These are phyloP conservation scores for Mycena amicta DNA, from an alignment of 768 basidiomycete genomes.

Conservation along the genomic window DNA sequence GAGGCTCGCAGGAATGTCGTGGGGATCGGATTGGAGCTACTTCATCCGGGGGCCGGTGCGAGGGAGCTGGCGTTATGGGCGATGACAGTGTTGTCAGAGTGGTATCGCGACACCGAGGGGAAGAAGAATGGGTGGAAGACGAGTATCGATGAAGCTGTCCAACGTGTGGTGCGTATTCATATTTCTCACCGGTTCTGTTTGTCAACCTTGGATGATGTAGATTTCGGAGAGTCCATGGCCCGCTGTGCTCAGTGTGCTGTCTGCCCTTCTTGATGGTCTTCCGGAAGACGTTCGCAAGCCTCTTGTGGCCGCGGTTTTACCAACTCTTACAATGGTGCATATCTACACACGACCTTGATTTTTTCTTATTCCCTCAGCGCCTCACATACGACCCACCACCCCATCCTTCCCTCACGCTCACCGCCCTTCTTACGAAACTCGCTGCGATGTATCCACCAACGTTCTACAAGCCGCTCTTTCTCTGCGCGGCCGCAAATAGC, in stretches of 20 bases:
- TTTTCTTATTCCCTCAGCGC: conserved; percentile 39
- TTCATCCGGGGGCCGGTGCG: conserved; percentile 32
- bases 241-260: conserved; percentile 41
- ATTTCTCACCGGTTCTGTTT: conserved; percentile 1
- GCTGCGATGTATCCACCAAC: conserved; percentile 58
- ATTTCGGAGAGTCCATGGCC: conserved; percentile 47
- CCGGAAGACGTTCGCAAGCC: conserved; percentile 51
- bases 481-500: conserved; percentile 66
- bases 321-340: conserved; percentile 44
- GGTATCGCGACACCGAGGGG: conserved; percentile 39
- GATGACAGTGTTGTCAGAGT: conserved; percentile 34
- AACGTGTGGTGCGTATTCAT: conserved; percentile 41
- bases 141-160: conserved; percentile 42
- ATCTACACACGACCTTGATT: conserved; percentile 35
- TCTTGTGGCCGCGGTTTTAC: conserved; percentile 43
- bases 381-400: conserved; percentile 56
- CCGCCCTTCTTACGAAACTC: conserved; percentile 52
- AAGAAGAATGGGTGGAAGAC: conserved; percentile 52
- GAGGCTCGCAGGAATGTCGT: conserved; percentile 45
- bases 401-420: conserved; percentile 46
- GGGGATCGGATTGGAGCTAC: conserved; percentile 44
- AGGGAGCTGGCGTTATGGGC: conserved; percentile 34
- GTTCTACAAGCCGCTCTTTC: conserved; percentile 75
- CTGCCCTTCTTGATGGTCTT: conserved; percentile 43
- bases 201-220: conserved; percentile 27